These are phyloP conservation scores for Acanthamoeba castellanii DNA, from an alignment of 208 protist genomes.

Conservation along the genomic window DNA sequence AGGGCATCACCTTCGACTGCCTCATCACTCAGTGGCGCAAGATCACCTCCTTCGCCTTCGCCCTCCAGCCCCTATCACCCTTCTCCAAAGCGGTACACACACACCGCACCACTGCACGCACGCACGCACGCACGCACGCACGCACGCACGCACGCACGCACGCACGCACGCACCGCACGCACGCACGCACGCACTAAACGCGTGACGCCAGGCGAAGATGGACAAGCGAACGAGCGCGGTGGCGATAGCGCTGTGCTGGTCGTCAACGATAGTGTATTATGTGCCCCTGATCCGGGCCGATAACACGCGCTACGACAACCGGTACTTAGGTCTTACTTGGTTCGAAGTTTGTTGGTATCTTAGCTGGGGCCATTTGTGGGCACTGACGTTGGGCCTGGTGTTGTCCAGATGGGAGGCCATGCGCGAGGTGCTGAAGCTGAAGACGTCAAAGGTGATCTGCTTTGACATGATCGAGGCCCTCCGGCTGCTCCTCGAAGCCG, in stretches of 20 bases:
- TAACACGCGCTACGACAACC: neutral
- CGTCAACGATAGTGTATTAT: constrained; percentile 30
- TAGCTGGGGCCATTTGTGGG: too few species aligned
- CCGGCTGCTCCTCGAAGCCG: constrained; percentile 26
- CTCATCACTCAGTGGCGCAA: constrained; percentile 22
- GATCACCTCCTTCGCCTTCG: constrained; percentile 40
- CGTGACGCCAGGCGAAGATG: neutral
- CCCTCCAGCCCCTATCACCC: neutral
- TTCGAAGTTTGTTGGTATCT: too few species aligned
- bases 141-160: too few species aligned
- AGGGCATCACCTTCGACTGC: constrained; percentile 6
- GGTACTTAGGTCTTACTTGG: neutral
- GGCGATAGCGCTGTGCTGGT: constrained; percentile 66
- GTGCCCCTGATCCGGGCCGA: neutral
- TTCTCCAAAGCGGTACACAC: neutral
- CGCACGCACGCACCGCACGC: too few species aligned
- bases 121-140: too few species aligned
- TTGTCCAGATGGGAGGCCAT: constrained; percentile 24
- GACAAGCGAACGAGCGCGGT: neutral
- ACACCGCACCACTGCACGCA: neutral
- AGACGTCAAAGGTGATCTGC: constrained; percentile 18
- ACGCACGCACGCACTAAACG: too few species aligned
- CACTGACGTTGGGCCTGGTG: too few species aligned
- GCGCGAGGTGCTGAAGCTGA: neutral
- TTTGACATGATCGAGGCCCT: constrained; percentile 45